Conservation (phyloP, 2,329 filamentous ascomycete species). For the Stagonosporopsis rhizophila region DNA sequence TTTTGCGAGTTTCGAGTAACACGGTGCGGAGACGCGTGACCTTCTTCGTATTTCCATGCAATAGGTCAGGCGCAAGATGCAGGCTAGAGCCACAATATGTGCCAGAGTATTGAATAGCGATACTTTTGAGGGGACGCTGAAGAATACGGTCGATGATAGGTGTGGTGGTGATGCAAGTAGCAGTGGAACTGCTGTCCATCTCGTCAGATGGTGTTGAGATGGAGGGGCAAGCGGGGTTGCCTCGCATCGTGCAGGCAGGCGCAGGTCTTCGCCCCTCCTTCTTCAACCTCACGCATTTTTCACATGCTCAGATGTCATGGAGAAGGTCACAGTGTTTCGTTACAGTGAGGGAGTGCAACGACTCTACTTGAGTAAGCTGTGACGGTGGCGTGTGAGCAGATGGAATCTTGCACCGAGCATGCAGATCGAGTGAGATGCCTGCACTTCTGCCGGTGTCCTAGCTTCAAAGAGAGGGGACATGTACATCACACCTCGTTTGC, state of each 20-base stretch:
- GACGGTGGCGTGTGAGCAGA: not conserved
- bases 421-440: not conserved
- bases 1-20: not conserved
- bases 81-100: not conserved
- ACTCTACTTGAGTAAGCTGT: not conserved
- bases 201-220: not conserved
- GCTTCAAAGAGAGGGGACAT: not conserved
- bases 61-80: conserved; percentile 2
- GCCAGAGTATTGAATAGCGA: not conserved
- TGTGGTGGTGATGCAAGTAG: not conserved
- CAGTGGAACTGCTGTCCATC: not conserved
- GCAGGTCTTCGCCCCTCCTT: not conserved
- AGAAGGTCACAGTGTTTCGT: not conserved
- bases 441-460: not conserved
- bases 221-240: not conserved
- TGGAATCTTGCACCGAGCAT: not conserved
- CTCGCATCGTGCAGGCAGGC: not conserved
- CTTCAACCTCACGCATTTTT: not conserved
- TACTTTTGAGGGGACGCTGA: not conserved
- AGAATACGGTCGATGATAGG: not conserved
- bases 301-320: not conserved
- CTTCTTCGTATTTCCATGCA: not conserved
- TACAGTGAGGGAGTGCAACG: no score
- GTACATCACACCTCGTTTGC: not conserved
- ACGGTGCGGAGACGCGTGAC: conserved; percentile 1